Evolutionary conservation across 768 basidiomycete genomes (phyloP), one percentile per base, ranked within the genome.

Genomic region (Pisolithus microcarpus): DNA sequence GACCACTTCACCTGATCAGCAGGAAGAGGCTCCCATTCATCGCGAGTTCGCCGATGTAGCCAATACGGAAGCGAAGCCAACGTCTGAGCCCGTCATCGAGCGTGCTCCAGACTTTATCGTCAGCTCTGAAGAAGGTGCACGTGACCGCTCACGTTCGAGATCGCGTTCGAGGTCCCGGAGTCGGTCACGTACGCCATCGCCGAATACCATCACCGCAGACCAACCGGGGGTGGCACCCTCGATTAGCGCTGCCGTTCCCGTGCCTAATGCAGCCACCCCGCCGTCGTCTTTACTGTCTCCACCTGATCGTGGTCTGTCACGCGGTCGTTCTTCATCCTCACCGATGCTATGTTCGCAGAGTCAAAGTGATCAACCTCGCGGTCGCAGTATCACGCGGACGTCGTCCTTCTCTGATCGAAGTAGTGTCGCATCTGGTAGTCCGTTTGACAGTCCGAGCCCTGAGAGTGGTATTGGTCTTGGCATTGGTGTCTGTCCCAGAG

Each of bases 351-450:
- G 69, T 46, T 65, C 64, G 37, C 65, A 65, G 37, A 61, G 60
- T 38, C 66, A 65, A 50, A 63, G 48, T 7, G 69, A 61, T 36
- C 65, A 62, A 16, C 24, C 55, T 21, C 75, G 83, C 13, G 82
- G 83, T 3, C 72, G 82, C 19, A 81, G 81, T 38, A 69, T 69
- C 45, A 73, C 79, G 18, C 75, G 80, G 37, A 76, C 75, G 6
- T 71, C 80, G 15, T 78, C 81, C 1, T 79, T 79, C 40, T 78
- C 77, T 46, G 80, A 80, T 54, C 70, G 76, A 8, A 75, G 76
- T 15, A 65, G 70, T 47, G 51, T 70, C 53, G 53, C 59, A 23
- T 55, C 67, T 6, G 72, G 68, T 30, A 71, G 65, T 46, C 67
- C 69, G n/a, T 40, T 68, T 18, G 69, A 69, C 34, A 70, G 65